phyloP scores from a whole-genome alignment of 495 filamentous ascomycete genomes.

The Penicillium soppii region DNA sequence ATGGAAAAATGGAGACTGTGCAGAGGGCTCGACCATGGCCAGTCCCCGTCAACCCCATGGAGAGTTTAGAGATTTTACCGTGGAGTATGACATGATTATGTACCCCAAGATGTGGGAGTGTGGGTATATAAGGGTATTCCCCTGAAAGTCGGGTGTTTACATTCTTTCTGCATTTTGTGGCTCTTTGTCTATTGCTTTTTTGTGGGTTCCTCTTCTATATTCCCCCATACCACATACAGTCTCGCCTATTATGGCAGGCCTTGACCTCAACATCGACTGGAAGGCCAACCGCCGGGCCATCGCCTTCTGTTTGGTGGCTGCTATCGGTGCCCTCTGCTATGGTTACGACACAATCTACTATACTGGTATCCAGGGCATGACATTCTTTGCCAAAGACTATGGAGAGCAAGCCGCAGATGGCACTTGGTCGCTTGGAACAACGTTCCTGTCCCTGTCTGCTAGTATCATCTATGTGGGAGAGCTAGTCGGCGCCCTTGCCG shows the following conservation, averaged over 20 bases:
- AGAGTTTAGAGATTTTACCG: too few species aligned
- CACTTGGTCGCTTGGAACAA: conserved; percentile 13
- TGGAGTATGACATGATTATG: too few species aligned
- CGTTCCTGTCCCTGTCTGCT: conserved; percentile 22
- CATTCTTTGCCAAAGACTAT: conserved; percentile 22
- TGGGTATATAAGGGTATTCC: background rate
- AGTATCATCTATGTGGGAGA: conserved; percentile 30
- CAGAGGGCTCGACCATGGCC: background rate
- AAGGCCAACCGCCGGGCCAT: conserved; percentile 24
- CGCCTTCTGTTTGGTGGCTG: conserved; percentile 22
- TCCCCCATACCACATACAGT: background rate
- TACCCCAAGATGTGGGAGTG: background rate
- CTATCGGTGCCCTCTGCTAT: conserved; percentile 28
- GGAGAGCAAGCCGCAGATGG: conserved; percentile 14
- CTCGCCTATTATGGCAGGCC: conserved; percentile 9
- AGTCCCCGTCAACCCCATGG: background rate
- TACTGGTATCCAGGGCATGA: conserved; percentile 29
- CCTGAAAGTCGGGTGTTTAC: background rate
- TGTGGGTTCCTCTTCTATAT: background rate
- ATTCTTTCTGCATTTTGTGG: background rate
- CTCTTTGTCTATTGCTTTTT: background rate
- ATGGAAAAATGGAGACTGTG: background rate
- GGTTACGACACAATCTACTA: conserved; percentile 33
- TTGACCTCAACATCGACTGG: conserved; percentile 20
- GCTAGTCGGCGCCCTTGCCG: conserved; percentile 18